Conservation (phyloP, 176 grass and related monocot species). For the Lolium perenne region DNA sequence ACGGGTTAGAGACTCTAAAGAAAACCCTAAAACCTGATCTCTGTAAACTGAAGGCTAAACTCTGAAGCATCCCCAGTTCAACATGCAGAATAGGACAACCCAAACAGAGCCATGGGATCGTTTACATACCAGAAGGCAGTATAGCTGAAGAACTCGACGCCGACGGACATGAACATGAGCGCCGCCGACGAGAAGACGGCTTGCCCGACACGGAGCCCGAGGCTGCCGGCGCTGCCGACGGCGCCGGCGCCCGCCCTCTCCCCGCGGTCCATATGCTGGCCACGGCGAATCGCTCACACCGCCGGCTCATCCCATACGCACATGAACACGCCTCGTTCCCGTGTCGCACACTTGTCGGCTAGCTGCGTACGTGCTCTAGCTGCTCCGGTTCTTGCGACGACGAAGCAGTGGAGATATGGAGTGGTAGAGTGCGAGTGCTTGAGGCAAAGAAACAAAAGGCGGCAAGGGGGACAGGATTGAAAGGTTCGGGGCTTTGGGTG, state of each 20-base stretch:
- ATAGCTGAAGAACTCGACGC: slow-evolving; percentile 95
- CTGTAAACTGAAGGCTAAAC: background rate
- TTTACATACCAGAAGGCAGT: slow-evolving; percentile 76
- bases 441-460: background rate
- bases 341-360: background rate
- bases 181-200: slow-evolving; percentile 83
- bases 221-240: slow-evolving; percentile 74
- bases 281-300: slow-evolving; percentile 15
- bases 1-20: too few species aligned
- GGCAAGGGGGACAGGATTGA: slow-evolving; percentile 22
- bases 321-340: background rate
- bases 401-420: background rate
- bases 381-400: background rate
- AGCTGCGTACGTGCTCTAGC: background rate
- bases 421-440: background rate
- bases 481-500: slow-evolving; percentile 41
- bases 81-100: background rate
- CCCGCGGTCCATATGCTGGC: slow-evolving; percentile 39
- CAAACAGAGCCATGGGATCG: background rate
- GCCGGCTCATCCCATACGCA: slow-evolving; percentile 49
- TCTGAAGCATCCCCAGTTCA: too few species aligned
- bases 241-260: slow-evolving; percentile 43
- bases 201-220: slow-evolving; percentile 81
- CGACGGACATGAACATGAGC: slow-evolving; percentile 90
- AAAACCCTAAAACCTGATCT: too few species aligned